Evolutionary conservation across 805 yeast genomes (phyloP), one percentile per base, ranked within the genome.

Genomic region (Geotrichum ghanense): DNA sequence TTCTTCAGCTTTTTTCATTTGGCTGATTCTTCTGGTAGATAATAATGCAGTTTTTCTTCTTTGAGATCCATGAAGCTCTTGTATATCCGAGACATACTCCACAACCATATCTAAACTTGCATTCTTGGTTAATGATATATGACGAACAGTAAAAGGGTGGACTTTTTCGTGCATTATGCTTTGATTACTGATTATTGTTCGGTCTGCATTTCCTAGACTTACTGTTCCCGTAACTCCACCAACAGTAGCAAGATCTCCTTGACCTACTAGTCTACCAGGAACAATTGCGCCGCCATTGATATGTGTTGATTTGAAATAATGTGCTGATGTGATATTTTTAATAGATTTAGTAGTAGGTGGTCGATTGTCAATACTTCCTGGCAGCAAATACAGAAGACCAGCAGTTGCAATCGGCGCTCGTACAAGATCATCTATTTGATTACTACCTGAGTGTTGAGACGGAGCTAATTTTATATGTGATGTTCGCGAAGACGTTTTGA

Each of bases 371-470:
- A 86, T 65, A 60, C 86, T 74, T 4, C 95, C 95, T 48, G 71
- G 73, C 50, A 82, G 73, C 35, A 69, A 70, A 56, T 84, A 86
- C 1, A 85, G 74, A 50, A 85, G 70, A 4, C 95, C 95, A 23
- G 83, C 95, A 5, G 83, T 75, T 25, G 88, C 94, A 3, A 47
- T 43, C n/a, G 47, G 48, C 16, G 31, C 12, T 41, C 9, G 16
- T n/a, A 16, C 22, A 12, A 12, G 20, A n/a, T 16, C 47, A 20
- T 45, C 24, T 6, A 10, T 20, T 44, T 39, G 16, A 17, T 43
- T 7, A 9, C 16, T 46, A 21, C 6, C 16, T 9, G 26, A 16
- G 6, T 43, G n/a, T 10, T 12, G 21, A 5, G 48, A 21, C 46
- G 21, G 14, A 39, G 25, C 19, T 21, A 7, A 7, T 39, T 31